These are phyloP conservation scores for Pseudophaeomoniella oleicola DNA, from an alignment of 2,329 filamentous ascomycete species.

Conservation along the genomic window DNA sequence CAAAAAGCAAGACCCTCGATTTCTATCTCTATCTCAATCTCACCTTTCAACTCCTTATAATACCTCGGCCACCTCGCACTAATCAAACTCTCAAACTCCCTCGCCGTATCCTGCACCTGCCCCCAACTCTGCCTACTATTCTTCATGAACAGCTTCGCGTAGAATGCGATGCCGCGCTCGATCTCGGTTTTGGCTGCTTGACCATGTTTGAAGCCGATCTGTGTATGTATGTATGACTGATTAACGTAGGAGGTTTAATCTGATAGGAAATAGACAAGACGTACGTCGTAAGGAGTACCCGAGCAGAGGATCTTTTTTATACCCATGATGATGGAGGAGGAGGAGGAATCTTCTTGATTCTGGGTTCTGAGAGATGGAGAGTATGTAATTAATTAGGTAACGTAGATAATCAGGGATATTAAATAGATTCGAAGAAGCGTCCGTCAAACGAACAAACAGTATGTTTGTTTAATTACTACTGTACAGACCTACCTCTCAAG, in stretches of 20 bases:
- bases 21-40: not conserved
- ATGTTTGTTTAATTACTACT: no score
- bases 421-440: no score
- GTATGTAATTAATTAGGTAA: no score
- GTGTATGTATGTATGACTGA: not conserved
- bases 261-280: not conserved
- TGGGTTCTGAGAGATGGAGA: no score
- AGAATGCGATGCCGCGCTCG: conserved; percentile 16
- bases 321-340: not conserved
- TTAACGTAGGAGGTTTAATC: not conserved
- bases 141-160: conserved; percentile 12
- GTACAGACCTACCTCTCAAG: no score
- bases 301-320: not conserved
- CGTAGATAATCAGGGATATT: no score
- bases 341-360: no score
- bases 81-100: conserved; percentile 27
- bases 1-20: not conserved
- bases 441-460: no score
- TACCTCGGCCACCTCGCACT: conserved; percentile 16
- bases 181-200: conserved; percentile 13
- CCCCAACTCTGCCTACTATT: conserved; percentile 28
- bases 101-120: conserved; percentile 30
- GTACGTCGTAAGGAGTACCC: not conserved
- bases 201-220: conserved; percentile 18
- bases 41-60: conserved; percentile 19